Evolutionary conservation across 345 rosid species (phyloP).

Genomic region (Melaleuca alternifolia): DNA sequence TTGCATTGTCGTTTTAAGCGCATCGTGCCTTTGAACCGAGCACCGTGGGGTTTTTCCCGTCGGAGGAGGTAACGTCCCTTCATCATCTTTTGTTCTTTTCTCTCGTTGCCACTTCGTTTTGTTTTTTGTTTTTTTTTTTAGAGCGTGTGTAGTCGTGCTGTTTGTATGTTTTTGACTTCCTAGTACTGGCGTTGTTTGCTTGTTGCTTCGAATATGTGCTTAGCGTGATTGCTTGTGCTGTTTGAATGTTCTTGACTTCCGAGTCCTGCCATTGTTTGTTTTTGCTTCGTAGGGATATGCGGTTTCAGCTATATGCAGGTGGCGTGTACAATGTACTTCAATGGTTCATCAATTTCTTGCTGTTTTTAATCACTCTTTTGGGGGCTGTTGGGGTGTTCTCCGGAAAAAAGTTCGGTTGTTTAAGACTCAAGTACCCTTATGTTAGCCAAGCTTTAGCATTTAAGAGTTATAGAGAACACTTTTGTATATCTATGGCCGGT

Average conservation of each 20-base stretch:
- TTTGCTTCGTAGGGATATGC: neutral
- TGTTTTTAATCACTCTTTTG: neutral
- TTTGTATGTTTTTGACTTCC: neutral
- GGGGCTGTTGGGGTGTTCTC: neutral
- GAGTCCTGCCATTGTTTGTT: neutral
- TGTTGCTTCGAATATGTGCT: neutral
- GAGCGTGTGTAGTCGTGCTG: neutral
- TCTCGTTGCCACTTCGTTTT: neutral
- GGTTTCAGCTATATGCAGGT: neutral
- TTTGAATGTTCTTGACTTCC: neutral
- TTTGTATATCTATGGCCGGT: neutral
- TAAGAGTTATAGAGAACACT: neutral
- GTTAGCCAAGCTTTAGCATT: neutral
- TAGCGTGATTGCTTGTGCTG: neutral
- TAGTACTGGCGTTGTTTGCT: neutral
- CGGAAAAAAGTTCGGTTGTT: neutral
- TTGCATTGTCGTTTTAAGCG: neutral
- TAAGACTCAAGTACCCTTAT: neutral
- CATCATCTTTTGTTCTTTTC: neutral
- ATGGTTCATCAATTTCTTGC: neutral
- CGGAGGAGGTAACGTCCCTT: neutral
- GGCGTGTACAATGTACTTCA: neutral
- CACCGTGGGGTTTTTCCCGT: neutral
- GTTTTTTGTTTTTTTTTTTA: too few species aligned
- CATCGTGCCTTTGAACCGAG: neutral